phyloP scores from a whole-genome alignment of 306 rosid species.

The Glycine soja region DNA sequence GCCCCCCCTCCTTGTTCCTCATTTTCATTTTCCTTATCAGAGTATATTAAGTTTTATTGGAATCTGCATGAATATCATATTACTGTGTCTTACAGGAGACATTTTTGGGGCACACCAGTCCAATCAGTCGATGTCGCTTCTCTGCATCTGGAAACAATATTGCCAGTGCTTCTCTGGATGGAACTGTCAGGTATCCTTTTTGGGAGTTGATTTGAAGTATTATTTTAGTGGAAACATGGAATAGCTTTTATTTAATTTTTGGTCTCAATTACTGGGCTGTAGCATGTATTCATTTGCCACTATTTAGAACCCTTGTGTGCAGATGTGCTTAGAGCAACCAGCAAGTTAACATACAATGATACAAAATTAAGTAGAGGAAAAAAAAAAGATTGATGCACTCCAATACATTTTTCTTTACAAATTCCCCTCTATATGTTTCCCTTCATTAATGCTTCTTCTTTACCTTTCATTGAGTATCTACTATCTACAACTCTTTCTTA shows the following conservation, averaged over 20 bases:
- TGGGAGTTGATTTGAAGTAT: constrained; percentile 14
- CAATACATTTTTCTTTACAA: constrained; percentile 18
- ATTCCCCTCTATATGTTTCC: constrained; percentile 27
- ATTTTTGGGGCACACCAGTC: constrained; percentile 96
- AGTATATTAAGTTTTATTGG: constrained; percentile 41
- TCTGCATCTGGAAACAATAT: constrained; percentile 94
- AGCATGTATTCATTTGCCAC: constrained; percentile 38
- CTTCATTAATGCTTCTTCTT: constrained; percentile 28
- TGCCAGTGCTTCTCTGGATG: constrained; percentile 97
- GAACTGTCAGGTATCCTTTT: constrained; percentile 84
- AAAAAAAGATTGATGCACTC: constrained; percentile 18
- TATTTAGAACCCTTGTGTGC: not conserved
- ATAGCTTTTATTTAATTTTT: constrained; percentile 3
- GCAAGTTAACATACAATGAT: not conserved
- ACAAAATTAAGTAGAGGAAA: not conserved
- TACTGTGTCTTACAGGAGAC: constrained; percentile 77
- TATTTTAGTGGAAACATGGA: constrained; percentile 14
- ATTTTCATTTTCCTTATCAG: constrained; percentile 5
- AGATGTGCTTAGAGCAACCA: constrained; percentile 2
- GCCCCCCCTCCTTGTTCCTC: not conserved
- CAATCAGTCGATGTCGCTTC: constrained; percentile 89
- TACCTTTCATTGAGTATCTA: too few relatives aligned
- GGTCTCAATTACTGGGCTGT: constrained; percentile 27
- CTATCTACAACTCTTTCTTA: too few relatives aligned
- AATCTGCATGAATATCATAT: constrained; percentile 49